Conservation (phyloP, 192 early-diverging fungal genomes). For the Coemansia sp. region DNA sequence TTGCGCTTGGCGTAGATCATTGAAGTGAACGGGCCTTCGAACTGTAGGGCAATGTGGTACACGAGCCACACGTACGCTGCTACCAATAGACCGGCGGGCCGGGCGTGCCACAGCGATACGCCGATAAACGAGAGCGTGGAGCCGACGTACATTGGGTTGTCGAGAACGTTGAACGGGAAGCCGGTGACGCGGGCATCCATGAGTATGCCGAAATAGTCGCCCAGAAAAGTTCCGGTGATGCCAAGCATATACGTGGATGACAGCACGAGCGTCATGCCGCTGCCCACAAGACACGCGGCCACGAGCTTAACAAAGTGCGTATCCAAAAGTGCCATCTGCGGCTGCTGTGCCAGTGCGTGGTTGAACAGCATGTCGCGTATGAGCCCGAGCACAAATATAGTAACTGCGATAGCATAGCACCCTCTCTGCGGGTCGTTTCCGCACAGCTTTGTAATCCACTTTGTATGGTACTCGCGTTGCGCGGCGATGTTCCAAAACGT, state of each 20-base stretch:
- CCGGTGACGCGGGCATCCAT: conserved; percentile 82
- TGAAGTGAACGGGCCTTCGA: conserved; percentile 82
- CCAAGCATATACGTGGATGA: conserved; percentile 85
- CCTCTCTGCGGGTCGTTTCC: conserved; percentile 67
- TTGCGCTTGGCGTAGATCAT: conserved; percentile 73
- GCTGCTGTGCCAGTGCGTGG: conserved; percentile 68
- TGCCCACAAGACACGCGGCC: conserved; percentile 54
- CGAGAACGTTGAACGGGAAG: conserved; percentile 89
- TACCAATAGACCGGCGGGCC: conserved; percentile 71
- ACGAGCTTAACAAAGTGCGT: conserved; percentile 46
- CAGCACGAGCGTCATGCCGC: conserved; percentile 76
- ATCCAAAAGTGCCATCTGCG: conserved; percentile 56
- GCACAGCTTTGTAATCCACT: conserved; percentile 69
- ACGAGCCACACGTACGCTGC: conserved; percentile 69
- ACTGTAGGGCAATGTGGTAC: conserved; percentile 73
- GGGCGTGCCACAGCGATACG: conserved; percentile 74
- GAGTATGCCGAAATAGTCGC: conserved; percentile 93
- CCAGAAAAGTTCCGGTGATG: conserved; percentile 89
- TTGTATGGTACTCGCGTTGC: conserved; percentile 73
- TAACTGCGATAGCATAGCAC: conserved; percentile 78
- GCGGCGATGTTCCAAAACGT: conserved; percentile 89
- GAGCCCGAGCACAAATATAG: conserved; percentile 81
- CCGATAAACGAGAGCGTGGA: conserved; percentile 85
- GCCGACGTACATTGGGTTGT: conserved; percentile 96
- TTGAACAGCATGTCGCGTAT: conserved; percentile 80